Percentiles rank a stretch among this genome's conserved stretches.
phyloP scores from a whole-genome alignment of 2,329 filamentous ascomycete genomes.

The Diaporthe aspalathi region DNA sequence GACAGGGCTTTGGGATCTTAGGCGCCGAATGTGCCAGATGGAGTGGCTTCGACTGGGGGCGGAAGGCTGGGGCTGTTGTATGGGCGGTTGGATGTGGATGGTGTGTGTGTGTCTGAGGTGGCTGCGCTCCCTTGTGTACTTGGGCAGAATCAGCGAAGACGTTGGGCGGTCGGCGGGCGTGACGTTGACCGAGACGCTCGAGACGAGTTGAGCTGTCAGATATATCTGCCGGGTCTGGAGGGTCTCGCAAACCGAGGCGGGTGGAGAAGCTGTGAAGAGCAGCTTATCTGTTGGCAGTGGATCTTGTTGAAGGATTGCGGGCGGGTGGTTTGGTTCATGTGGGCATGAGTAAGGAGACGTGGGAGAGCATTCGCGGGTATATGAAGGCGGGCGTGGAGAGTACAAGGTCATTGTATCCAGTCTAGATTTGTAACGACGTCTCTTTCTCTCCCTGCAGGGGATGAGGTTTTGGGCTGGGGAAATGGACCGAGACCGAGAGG shows the following conservation, averaged over 20 bases:
- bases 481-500: slow-evolving; percentile 33
- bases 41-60: slow-evolving; percentile 11
- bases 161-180: slow-evolving; percentile 14
- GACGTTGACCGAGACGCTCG: slow-evolving; percentile 6
- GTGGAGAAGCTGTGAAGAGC: slow-evolving; percentile 29
- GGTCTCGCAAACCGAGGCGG: slow-evolving; percentile 18
- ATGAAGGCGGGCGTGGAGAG: slow-evolving; percentile 30
- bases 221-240: not conserved
- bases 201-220: slow-evolving; percentile 24
- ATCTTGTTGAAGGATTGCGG: slow-evolving; percentile 11
- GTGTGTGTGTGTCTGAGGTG: slow-evolving; percentile 12
- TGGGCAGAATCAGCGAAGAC: slow-evolving; percentile 17
- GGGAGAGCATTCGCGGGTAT: slow-evolving; percentile 30
- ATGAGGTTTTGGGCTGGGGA: not conserved
- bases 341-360: slow-evolving; percentile 27
- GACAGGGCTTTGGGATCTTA: slow-evolving; percentile 1
- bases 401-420: slow-evolving; percentile 14
- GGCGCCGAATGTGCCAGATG: slow-evolving; percentile 31
- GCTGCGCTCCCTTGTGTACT: slow-evolving; percentile 25
- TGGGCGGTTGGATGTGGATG: slow-evolving; percentile 27
- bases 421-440: not conserved
- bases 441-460: slow-evolving; percentile 5
- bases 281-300: slow-evolving; percentile 29
- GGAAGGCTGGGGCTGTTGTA: slow-evolving; percentile 34
- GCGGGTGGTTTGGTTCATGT: slow-evolving; percentile 22